Conservation (phyloP, 164 flowering plant species). For the Platanus orientalis region DNA sequence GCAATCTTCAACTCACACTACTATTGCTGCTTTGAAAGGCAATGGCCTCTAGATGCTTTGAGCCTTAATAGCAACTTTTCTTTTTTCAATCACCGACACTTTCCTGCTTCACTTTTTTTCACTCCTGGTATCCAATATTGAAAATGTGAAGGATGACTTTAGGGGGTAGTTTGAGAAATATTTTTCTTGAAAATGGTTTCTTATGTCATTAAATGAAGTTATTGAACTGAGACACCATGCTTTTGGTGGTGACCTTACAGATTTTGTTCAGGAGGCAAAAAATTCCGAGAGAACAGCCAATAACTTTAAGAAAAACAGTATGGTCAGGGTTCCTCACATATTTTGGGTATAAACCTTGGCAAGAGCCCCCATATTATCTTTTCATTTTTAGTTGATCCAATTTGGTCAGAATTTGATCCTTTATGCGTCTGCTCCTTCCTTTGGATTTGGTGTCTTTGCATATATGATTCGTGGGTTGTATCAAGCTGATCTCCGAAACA, state of each 20-base stretch:
- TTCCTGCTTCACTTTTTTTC: too few species aligned
- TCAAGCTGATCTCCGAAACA: constrained; percentile 13
- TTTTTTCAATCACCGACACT: too few species aligned
- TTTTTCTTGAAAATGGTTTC: background rate
- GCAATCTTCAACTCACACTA: too few species aligned
- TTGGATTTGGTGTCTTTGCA: background rate
- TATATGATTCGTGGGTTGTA: background rate
- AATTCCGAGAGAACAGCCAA: constrained; percentile 66
- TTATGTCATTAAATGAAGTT: background rate
- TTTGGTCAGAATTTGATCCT: background rate
- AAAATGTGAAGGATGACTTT: background rate
- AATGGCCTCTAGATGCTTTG: background rate
- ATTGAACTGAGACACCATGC: background rate
- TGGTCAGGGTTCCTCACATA: constrained; percentile 59
- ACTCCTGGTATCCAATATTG: background rate
- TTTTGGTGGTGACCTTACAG: constrained; percentile 32
- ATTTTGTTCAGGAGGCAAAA: constrained; percentile 78
- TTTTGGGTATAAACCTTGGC: constrained; percentile 59
- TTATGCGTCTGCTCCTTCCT: background rate
- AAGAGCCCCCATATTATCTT: background rate
- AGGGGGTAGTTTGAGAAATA: background rate
- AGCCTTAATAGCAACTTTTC: background rate
- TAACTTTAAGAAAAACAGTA: constrained; percentile 51
- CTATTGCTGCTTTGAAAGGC: background rate
- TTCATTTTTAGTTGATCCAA: background rate